These are phyloP conservation scores for Magnaporthiopsis poae DNA, from an alignment of 2,329 filamentous ascomycete genomes.

Conservation along the genomic window DNA sequence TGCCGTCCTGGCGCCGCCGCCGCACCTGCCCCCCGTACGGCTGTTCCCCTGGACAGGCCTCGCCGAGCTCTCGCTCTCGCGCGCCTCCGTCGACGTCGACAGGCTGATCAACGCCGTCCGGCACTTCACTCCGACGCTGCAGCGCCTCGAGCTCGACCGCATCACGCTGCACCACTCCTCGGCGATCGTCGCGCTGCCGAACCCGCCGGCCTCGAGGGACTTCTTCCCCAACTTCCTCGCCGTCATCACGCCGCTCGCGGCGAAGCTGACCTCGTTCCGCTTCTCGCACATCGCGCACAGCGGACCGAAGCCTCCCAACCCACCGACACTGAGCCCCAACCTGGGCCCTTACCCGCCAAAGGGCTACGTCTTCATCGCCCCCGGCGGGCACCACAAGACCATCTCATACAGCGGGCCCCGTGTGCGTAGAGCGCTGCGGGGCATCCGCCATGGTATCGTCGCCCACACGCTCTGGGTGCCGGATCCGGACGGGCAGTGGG, in stretches of 20 bases:
- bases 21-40: too few species aligned
- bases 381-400: neutral
- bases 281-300: neutral
- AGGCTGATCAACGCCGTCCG: neutral
- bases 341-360: neutral
- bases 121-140: neutral
- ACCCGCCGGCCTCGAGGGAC: neutral
- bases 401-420: neutral
- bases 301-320: too few species aligned
- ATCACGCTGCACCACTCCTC: neutral
- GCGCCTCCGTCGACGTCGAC: neutral
- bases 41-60: neutral
- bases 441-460: neutral
- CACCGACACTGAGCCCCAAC: too few species aligned
- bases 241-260: neutral
- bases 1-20: neutral
- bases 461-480: too few species aligned
- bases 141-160: neutral
- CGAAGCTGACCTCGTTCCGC: neutral
- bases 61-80: neutral
- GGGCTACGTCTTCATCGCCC: neutral
- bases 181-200: neutral
- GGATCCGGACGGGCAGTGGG: neutral
- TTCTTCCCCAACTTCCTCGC: neutral
- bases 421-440: neutral